phyloP scores from a whole-genome alignment of 208 protist genomes.

The Tritrichomonas musculus region DNA sequence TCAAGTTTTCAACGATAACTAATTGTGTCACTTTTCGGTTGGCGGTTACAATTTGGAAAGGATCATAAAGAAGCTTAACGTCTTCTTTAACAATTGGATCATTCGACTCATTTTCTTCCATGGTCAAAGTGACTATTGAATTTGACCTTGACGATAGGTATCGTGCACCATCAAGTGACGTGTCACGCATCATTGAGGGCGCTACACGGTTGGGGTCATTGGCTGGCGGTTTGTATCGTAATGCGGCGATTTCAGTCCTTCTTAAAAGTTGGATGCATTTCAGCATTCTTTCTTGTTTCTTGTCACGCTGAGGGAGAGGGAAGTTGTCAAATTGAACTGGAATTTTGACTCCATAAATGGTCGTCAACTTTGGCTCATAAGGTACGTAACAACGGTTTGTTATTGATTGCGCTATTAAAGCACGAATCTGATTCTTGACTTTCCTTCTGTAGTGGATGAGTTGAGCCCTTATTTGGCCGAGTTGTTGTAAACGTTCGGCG shows the following conservation, averaged over 20 bases:
- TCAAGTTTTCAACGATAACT: not conserved
- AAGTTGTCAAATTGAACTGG: not conserved
- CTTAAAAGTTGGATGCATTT: not conserved
- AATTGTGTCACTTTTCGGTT: conserved; percentile 26
- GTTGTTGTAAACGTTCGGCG: not conserved
- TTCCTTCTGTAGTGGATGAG: not conserved
- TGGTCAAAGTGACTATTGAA: not conserved
- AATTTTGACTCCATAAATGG: not conserved
- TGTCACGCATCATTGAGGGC: not conserved
- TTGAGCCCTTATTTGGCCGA: not conserved
- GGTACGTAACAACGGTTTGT: not conserved
- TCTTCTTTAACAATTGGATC: conserved; percentile 24
- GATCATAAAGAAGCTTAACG: not conserved
- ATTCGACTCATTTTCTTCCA: not conserved
- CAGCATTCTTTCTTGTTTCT: not conserved
- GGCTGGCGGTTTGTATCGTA: not conserved
- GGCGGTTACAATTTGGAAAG: not conserved
- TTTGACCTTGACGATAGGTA: not conserved
- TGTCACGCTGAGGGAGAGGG: not conserved
- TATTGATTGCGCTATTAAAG: not conserved
- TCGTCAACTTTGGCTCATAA: conserved; percentile 12
- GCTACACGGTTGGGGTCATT: not conserved
- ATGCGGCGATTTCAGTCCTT: conserved; percentile 9
- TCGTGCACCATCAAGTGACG: not conserved
- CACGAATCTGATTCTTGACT: conserved; percentile 18